These are phyloP conservation scores for Penicillium silybi DNA, from an alignment of 495 filamentous ascomycete species.

Conservation along the genomic window DNA sequence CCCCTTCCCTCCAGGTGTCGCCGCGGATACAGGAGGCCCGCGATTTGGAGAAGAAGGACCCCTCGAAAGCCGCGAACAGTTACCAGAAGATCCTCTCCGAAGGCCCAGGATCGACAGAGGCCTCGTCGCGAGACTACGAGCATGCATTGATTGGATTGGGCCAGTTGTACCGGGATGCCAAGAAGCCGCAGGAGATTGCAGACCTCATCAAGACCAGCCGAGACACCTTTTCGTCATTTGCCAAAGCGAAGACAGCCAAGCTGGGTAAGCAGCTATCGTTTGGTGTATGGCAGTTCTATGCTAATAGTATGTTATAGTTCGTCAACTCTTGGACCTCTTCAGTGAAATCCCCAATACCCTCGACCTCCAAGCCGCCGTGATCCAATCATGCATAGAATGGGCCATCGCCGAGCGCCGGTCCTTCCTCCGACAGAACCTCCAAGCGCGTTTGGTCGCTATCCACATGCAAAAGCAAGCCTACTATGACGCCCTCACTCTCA, in stretches of 20 bases:
- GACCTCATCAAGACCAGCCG: conserved; percentile 87
- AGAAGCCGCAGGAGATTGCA: conserved; percentile 82
- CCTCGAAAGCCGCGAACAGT: conserved; percentile 71
- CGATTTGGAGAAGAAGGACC: conserved; percentile 72
- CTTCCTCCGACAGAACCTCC: conserved; percentile 96
- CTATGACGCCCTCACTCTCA: conserved; percentile 93
- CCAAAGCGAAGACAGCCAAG: conserved; percentile 98
- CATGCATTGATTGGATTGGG: conserved; percentile 66
- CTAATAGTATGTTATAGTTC: conserved; percentile 55
- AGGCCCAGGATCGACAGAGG: conserved; percentile 76
- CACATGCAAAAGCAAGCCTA: conserved; percentile 96
- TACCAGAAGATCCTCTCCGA: conserved; percentile 87
- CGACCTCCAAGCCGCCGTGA: conserved; percentile 88
- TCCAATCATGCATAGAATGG: conserved; percentile 99
- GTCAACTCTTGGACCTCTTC: conserved; percentile 95
- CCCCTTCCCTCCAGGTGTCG: conserved; percentile 45
- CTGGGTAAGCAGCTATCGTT: conserved; percentile 60
- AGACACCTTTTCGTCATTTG: conserved; percentile 87
- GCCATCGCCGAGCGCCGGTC: conserved; percentile 85
- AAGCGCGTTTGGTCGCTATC: conserved; percentile 87
- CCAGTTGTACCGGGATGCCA: conserved; percentile 86
- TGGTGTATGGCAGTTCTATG: neutral
- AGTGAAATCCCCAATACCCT: conserved; percentile 86
- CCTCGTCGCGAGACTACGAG: conserved; percentile 85
- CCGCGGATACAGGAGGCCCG: conserved; percentile 79